A percentile compares a stretch with the other conserved stretches of the same genome.
Conservation (phyloP, 129 eudicot species). For the Cynara cardunculus region DNA sequence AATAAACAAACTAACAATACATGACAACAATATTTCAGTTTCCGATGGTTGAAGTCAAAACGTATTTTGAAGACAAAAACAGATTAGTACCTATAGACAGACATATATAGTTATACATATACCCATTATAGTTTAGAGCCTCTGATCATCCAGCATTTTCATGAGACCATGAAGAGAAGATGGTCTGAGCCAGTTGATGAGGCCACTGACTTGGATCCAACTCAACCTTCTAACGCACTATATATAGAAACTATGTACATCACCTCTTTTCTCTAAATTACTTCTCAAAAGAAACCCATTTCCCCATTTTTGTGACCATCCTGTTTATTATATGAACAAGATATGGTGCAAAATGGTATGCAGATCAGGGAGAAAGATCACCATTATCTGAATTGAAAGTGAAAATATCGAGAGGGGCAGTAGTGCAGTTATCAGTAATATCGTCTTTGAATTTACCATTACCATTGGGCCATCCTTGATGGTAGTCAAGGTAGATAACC, state of each 20-base stretch:
- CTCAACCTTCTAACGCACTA: slow-evolving; percentile 13
- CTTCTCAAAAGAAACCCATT: not conserved
- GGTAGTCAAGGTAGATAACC: slow-evolving; percentile 58
- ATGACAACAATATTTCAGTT: not conserved
- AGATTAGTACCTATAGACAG: not conserved
- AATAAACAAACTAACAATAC: not conserved
- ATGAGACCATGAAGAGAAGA: slow-evolving; percentile 7
- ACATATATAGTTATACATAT: slow-evolving; percentile 7
- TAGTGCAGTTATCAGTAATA: slow-evolving; percentile 36
- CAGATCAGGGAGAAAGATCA: slow-evolving; percentile 27
- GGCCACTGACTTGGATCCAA: slow-evolving; percentile 9
- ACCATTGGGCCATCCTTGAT: slow-evolving; percentile 34
- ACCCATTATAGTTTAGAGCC: slow-evolving; percentile 7
- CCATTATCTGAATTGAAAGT: slow-evolving; percentile 45
- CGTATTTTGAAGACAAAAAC: not conserved
- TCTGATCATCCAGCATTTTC: not conserved
- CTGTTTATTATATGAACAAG: slow-evolving; percentile 28
- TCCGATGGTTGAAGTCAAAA: not conserved
- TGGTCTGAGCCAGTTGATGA: slow-evolving; percentile 11
- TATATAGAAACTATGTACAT: slow-evolving; percentile 26
- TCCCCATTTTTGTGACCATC: slow-evolving; percentile 22
- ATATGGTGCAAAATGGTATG: slow-evolving; percentile 12
- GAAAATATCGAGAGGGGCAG: slow-evolving; percentile 56
- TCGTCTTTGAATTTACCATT: slow-evolving; percentile 34
- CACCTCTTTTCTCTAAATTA: slow-evolving; percentile 11